Evolutionary conservation across 2,329 filamentous ascomycete genomes (phyloP).

Genomic region (Onygena corvina): DNA sequence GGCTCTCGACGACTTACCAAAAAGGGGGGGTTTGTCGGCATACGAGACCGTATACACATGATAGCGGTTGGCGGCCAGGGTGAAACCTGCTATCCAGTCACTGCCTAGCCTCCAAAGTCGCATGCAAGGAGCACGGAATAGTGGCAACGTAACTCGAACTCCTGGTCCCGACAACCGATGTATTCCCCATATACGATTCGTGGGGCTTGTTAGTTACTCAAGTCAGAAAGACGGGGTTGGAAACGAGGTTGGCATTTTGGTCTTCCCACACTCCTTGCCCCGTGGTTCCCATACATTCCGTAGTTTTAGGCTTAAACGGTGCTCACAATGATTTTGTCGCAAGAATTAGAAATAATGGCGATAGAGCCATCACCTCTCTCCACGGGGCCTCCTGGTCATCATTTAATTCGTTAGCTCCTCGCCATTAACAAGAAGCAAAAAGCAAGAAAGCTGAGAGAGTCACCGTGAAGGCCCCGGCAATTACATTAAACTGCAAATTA

Average conservation of each 20-base stretch:
- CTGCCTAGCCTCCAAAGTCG: background rate
- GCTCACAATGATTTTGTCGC: background rate
- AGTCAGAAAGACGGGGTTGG: background rate
- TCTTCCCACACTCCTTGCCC: no score
- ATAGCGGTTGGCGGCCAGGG: conserved; percentile 1
- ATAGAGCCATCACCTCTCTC: background rate
- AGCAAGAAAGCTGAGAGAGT: background rate
- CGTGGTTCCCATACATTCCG: background rate
- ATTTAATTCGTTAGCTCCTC: background rate
- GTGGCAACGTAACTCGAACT: background rate
- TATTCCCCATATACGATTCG: background rate
- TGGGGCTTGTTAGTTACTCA: conserved; percentile 1
- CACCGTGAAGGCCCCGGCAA: background rate
- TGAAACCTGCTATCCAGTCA: background rate
- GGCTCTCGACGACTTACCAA: background rate
- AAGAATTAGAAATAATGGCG: background rate
- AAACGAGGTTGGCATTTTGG: conserved; percentile 3
- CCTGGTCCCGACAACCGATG: background rate
- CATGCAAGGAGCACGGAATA: no score
- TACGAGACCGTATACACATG: background rate
- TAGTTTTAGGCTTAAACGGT: background rate
- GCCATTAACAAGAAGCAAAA: background rate
- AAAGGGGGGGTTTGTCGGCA: background rate
- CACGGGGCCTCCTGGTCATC: background rate
- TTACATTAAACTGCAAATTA: background rate